These are phyloP conservation scores for Alternaria gaisen DNA, from an alignment of 2,329 filamentous ascomycete genomes.

Conservation along the genomic window DNA sequence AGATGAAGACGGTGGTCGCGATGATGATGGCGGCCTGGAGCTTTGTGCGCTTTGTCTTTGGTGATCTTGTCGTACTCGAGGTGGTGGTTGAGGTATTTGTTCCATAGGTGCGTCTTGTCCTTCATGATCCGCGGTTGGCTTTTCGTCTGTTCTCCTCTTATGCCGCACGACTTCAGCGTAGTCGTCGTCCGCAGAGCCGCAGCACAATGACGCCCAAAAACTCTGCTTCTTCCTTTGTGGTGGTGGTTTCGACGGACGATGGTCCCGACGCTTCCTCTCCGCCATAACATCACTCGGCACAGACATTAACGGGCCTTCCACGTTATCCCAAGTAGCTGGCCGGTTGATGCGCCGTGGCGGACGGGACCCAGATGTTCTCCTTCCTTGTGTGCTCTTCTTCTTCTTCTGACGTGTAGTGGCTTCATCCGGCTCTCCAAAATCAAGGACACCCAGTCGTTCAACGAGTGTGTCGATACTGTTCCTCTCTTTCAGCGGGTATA, in stretches of 20 bases:
- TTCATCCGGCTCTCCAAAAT: conserved; percentile 61
- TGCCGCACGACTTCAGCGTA: conserved; percentile 52
- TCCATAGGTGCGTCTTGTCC: conserved; percentile 21
- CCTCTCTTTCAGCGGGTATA: conserved; percentile 69
- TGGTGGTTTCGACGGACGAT: conserved; percentile 26
- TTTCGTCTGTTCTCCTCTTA: conserved; percentile 41
- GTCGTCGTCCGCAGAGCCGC: conserved; percentile 50
- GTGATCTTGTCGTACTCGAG: conserved; percentile 9
- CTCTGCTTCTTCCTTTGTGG: conserved; percentile 42
- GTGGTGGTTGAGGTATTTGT: conserved; percentile 24
- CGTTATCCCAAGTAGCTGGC: conserved; percentile 56
- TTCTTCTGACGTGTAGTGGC: conserved; percentile 49
- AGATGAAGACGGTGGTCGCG: conserved; percentile 11
- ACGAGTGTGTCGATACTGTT: conserved; percentile 89
- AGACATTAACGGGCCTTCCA: conserved; percentile 57
- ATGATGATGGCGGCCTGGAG: conserved; percentile 5
- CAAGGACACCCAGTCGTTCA: conserved; percentile 78
- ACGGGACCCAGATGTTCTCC: conserved; percentile 21
- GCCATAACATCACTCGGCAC: conserved; percentile 53
- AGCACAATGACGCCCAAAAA: conserved; percentile 57
- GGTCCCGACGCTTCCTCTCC: conserved; percentile 30
- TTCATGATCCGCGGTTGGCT: conserved; percentile 11
- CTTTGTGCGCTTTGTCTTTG: conserved; percentile 12
- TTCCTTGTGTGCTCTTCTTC: conserved; percentile 30
- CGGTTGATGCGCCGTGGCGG: conserved; percentile 43